Conservation (phyloP, 192 early-diverging fungal genomes). For the Chytriomyces sp. region DNA sequence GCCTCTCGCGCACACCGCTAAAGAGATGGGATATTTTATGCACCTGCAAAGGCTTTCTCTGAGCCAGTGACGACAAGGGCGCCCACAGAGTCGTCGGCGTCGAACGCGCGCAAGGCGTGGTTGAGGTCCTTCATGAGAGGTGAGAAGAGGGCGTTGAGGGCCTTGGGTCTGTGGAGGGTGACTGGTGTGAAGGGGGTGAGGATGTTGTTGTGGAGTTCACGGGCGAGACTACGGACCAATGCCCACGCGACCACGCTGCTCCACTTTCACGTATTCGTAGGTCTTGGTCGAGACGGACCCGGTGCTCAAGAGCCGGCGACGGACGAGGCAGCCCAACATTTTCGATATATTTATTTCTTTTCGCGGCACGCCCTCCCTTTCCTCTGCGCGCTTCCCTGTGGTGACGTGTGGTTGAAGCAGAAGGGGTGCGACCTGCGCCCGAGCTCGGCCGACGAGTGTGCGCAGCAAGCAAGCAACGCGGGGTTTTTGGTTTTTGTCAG, state of each 20-base stretch:
- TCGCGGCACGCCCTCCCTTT: too few species aligned
- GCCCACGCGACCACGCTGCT: constrained; percentile 65
- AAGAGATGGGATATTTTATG: too few species aligned
- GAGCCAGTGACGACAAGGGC: constrained; percentile 95
- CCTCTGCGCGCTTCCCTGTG: too few species aligned
- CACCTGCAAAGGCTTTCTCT: constrained; percentile 95
- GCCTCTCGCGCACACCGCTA: too few species aligned
- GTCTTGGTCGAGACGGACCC: constrained; percentile 1
- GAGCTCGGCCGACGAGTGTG: too few species aligned
- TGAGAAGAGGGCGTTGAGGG: constrained; percentile 93
- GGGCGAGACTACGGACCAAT: constrained; percentile 84
- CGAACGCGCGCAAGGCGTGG: constrained; percentile 76
- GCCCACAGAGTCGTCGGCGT: constrained; percentile 76
- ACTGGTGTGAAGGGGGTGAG: constrained; percentile 36
- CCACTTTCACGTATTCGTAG: constrained; percentile 46
- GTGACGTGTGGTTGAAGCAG: too few species aligned
- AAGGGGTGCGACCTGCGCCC: too few species aligned
- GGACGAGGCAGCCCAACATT: too few species aligned
- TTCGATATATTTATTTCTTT: too few species aligned
- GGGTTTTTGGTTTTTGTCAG: too few species aligned
- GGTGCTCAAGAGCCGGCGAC: too few species aligned
- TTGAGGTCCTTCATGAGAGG: constrained; percentile 93
- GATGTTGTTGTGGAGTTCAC: background rate
- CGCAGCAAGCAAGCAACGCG: too few species aligned
- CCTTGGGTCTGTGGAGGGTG: constrained; percentile 93